Percentiles rank a stretch among this genome's conserved stretches.
These are phyloP conservation scores for Solanum rostratum DNA, from an alignment of 257 asterid species.

Conservation along the genomic window DNA sequence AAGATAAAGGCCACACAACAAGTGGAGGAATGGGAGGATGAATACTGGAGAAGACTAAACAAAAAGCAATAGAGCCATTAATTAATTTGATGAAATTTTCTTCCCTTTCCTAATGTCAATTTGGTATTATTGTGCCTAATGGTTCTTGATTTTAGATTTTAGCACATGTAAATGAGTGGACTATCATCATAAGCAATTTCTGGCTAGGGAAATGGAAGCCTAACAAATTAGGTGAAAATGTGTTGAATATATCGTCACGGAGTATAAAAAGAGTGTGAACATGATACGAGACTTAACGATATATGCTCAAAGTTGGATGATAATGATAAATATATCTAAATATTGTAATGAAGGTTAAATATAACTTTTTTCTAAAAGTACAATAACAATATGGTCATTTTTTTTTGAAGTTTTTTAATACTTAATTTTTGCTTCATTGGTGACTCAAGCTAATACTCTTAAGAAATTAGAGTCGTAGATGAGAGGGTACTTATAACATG, in stretches of 20 bases:
- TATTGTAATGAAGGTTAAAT: neutral
- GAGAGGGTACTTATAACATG: too few species aligned
- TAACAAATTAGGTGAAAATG: neutral
- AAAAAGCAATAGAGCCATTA: neutral
- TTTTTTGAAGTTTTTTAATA: too few species aligned
- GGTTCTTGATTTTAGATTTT: neutral
- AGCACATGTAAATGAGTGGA: neutral
- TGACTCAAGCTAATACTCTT: neutral
- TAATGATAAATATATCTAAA: too few species aligned
- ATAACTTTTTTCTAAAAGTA: neutral
- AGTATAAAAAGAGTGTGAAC: too few species aligned
- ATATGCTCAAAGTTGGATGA: neutral
- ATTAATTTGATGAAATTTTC: too few species aligned
- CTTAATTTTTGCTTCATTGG: neutral
- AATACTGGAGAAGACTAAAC: conserved; percentile 39
- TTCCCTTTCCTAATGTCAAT: neutral
- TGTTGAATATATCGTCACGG: neutral
- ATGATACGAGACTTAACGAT: too few species aligned
- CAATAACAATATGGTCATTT: too few species aligned
- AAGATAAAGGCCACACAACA: conserved; percentile 27
- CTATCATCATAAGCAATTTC: neutral
- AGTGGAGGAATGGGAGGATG: conserved; percentile 70
- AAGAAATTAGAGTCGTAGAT: too few species aligned
- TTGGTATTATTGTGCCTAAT: neutral
- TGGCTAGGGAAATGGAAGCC: neutral